Evolutionary conservation across 2,329 filamentous ascomycete species (phyloP).

Genomic region (Epichloe sylvatica): DNA sequence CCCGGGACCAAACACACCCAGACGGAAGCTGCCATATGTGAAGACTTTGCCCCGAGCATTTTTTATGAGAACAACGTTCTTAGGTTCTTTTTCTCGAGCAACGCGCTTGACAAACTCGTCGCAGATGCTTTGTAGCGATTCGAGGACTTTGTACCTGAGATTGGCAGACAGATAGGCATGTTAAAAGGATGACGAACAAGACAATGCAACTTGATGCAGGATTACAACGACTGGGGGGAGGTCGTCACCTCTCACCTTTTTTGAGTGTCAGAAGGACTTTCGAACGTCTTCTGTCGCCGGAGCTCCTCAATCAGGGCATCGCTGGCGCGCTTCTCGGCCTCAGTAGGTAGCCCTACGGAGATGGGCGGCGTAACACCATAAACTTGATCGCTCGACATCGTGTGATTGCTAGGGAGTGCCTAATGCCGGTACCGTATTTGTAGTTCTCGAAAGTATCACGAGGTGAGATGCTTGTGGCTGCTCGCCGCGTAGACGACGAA

Average conservation of each 20-base stretch:
- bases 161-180: neutral
- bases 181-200: neutral
- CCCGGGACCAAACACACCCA: slow-evolving; percentile 86
- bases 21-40: slow-evolving; percentile 87
- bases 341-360: slow-evolving; percentile 60
- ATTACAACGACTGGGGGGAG: neutral
- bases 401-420: neutral
- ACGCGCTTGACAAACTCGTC: slow-evolving; percentile 79
- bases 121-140: slow-evolving; percentile 63
- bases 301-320: slow-evolving; percentile 72
- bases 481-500: neutral
- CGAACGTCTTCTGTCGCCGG: slow-evolving; percentile 82
- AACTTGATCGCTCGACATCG: slow-evolving; percentile 25
- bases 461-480: neutral
- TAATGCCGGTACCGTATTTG: neutral
- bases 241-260: slow-evolving; percentile 48
- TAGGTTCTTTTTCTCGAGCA: slow-evolving; percentile 53
- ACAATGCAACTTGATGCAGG: neutral
- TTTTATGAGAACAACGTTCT: slow-evolving; percentile 64
- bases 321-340: slow-evolving; percentile 62
- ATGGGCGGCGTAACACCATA: slow-evolving; percentile 73
- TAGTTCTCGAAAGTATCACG: neutral
- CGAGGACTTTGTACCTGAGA: slow-evolving; percentile 54
- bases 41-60: slow-evolving; percentile 85
- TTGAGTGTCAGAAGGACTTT: slow-evolving; percentile 66